Conservation (phyloP, 768 basidiomycete species). For the Suillus decipiens region DNA sequence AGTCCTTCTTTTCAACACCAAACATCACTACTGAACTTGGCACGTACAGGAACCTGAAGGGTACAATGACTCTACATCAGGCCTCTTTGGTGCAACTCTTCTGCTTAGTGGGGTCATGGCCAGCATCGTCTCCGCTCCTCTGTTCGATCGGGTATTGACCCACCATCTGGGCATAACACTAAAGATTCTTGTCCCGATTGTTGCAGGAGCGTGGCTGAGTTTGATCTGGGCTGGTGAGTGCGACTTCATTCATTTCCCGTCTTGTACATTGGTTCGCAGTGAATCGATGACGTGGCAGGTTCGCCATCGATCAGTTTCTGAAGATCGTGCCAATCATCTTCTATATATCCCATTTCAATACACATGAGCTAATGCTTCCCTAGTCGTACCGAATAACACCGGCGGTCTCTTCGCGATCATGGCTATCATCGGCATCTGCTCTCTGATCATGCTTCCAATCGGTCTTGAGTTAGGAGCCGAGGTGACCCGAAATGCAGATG, state of each 20-base stretch:
- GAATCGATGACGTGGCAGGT: background rate
- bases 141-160: constrained; percentile 84
- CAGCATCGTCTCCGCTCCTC: constrained; percentile 66
- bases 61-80: constrained; percentile 65
- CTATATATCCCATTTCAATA: background rate
- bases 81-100: constrained; percentile 69
- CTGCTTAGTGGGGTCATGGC: constrained; percentile 71
- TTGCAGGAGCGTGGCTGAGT: constrained; percentile 66
- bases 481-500: constrained; percentile 76
- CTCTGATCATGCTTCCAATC: constrained; percentile 73
- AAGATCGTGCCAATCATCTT: background rate
- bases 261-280: background rate
- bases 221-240: constrained; percentile 78
- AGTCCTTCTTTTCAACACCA: constrained; percentile 21
- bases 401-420: constrained; percentile 66
- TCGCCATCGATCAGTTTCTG: background rate
- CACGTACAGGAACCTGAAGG: constrained; percentile 62
- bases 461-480: constrained; percentile 79
- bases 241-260: background rate
- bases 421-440: constrained; percentile 64
- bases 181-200: constrained; percentile 61
- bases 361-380: constrained; percentile 7
- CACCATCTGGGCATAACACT: constrained; percentile 62
- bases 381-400: constrained; percentile 63
- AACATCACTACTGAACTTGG: background rate